Percentiles rank a stretch among this genome's conserved stretches.
phyloP scores from a whole-genome alignment of 202 grass and related monocot species.

The Zoysia matrella region DNA sequence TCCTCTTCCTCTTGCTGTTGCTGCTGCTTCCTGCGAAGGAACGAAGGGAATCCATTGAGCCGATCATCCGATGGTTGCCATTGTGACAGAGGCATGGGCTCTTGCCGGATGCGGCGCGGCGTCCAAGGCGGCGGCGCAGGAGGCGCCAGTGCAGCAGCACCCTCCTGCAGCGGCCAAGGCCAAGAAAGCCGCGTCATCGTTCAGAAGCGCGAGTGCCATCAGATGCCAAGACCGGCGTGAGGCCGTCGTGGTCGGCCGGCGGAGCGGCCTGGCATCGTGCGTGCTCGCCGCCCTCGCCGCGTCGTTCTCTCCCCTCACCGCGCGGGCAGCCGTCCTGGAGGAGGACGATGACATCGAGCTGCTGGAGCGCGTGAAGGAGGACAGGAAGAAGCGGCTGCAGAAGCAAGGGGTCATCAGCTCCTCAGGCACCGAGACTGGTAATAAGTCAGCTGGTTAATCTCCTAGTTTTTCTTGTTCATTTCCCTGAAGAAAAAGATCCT shows the following conservation, averaged over 20 bases:
- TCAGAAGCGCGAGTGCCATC: conserved; percentile 21
- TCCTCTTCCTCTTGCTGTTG: not conserved
- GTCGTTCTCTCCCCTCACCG: too few species aligned
- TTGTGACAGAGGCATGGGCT: conserved; percentile 52
- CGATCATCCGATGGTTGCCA: conserved; percentile 54
- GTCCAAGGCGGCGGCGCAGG: too few species aligned
- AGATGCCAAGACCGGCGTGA: conserved; percentile 19
- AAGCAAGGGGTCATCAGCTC: conserved; percentile 78
- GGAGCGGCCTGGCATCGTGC: conserved; percentile 49
- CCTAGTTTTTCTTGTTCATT: not conserved
- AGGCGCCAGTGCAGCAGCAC: too few species aligned
- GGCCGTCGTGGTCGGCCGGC: conserved; percentile 42
- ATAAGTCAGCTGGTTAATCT: not conserved
- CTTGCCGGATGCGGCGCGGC: too few species aligned
- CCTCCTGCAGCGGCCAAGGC: not conserved
- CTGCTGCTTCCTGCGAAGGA: not conserved
- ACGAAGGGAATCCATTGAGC: not conserved
- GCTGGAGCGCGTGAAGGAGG: conserved; percentile 80
- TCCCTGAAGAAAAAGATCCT: not conserved
- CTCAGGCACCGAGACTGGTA: not conserved
- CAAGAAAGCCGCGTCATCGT: conserved; percentile 29
- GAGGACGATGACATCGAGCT: conserved; percentile 86
- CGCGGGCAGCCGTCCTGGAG: not conserved
- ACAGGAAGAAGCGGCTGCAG: conserved; percentile 83
- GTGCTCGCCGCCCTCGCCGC: conserved; percentile 37